Percentiles rank a stretch among this genome's conserved stretches.
Conservation (phyloP, 352 stramenopile genomes). For the Globisporangium cystogenes region DNA sequence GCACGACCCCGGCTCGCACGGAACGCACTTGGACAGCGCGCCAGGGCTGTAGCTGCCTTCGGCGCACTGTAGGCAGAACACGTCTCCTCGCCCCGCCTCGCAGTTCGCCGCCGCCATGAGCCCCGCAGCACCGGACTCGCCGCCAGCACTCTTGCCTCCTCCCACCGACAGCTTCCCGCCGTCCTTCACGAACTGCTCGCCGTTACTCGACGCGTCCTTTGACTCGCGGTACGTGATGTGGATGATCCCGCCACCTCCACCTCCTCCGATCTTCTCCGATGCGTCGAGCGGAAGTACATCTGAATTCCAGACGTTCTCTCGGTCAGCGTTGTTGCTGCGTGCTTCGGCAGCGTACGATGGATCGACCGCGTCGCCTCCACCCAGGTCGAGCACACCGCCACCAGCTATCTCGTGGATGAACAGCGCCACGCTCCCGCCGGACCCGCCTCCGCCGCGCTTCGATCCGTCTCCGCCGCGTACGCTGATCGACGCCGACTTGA, state of each 20-base stretch:
- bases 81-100: slow-evolving; percentile 50
- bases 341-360: slow-evolving; percentile 1
- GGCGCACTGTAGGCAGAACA: slow-evolving; percentile 59
- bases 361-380: slow-evolving; percentile 36
- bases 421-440: slow-evolving; percentile 58
- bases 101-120: slow-evolving; percentile 54
- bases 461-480: slow-evolving; percentile 44
- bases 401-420: slow-evolving; percentile 57
- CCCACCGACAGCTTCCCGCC: slow-evolving; percentile 36
- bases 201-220: slow-evolving; percentile 20
- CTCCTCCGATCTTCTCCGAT: slow-evolving; percentile 37
- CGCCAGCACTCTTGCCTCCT: slow-evolving; percentile 40
- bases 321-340: background rate
- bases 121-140: slow-evolving; percentile 49
- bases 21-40: slow-evolving; percentile 50
- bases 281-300: slow-evolving; percentile 7
- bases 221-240: slow-evolving; percentile 44
- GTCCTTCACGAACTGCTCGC: slow-evolving; percentile 53
- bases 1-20: slow-evolving; percentile 64
- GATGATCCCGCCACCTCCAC: slow-evolving; percentile 52
- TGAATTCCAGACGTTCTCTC: slow-evolving; percentile 26
- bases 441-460: slow-evolving; percentile 63
- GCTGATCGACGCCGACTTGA: slow-evolving; percentile 35
- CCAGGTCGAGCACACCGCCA: slow-evolving; percentile 47
- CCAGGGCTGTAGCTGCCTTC: slow-evolving; percentile 59